A percentile compares a stretch with the other conserved stretches of the same genome.
Conservation (phyloP, 2,329 filamentous ascomycete species). For the Davidsoniella virescens region DNA sequence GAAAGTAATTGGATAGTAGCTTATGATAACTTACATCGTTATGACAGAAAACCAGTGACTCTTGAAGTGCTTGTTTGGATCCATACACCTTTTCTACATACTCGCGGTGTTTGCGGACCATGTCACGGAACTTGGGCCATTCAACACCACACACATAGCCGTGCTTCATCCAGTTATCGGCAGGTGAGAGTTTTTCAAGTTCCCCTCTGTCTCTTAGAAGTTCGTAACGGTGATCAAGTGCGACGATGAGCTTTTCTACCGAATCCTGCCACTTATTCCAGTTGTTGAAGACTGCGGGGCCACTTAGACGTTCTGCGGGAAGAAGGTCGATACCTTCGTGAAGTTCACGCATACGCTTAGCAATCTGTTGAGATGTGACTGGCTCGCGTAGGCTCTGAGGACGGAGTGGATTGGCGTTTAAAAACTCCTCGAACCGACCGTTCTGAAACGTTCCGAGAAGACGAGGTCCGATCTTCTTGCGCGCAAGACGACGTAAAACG, state of each 20-base stretch:
- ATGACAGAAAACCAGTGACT: slow-evolving; percentile 82
- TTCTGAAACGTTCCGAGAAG: slow-evolving; percentile 86
- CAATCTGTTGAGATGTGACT: slow-evolving; percentile 79
- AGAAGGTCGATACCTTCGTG: slow-evolving; percentile 86
- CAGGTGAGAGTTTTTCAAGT: slow-evolving; percentile 13
- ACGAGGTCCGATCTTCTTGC: slow-evolving; percentile 84
- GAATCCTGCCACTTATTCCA: slow-evolving; percentile 83
- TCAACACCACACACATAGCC: slow-evolving; percentile 71
- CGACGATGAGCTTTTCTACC: slow-evolving; percentile 41
- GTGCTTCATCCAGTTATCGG: slow-evolving; percentile 44
- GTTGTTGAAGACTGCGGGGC: slow-evolving; percentile 75
- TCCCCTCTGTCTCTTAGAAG: slow-evolving; percentile 20
- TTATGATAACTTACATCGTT: slow-evolving; percentile 59
- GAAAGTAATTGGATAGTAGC: background rate
- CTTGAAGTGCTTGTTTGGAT: slow-evolving; percentile 46
- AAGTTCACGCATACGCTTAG: slow-evolving; percentile 91
- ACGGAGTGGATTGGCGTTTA: slow-evolving; percentile 69
- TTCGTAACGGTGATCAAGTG: slow-evolving; percentile 42
- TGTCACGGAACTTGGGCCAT: slow-evolving; percentile 61
- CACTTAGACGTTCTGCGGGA: slow-evolving; percentile 57
- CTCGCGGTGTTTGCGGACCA: slow-evolving; percentile 60
- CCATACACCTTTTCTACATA: slow-evolving; percentile 62
- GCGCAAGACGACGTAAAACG: slow-evolving; percentile 69
- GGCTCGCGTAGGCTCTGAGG: slow-evolving; percentile 60
- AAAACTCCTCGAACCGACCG: slow-evolving; percentile 88